Conservation (phyloP, 1,284 basidiomycete genomes). For the Pholiota adiposa region DNA sequence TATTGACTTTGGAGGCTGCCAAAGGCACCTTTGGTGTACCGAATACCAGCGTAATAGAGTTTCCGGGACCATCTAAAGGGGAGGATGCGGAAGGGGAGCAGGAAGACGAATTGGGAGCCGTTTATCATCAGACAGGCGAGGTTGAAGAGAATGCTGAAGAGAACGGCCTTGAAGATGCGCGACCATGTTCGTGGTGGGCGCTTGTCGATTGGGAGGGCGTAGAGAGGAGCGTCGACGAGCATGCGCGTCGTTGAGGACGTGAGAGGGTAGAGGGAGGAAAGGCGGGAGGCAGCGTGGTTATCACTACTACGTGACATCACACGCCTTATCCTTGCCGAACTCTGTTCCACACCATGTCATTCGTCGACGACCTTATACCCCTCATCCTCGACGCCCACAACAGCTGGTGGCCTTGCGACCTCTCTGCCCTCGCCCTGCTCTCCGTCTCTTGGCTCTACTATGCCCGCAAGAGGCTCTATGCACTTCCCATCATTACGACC, state of each 20-base stretch:
- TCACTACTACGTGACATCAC: constrained; percentile 24
- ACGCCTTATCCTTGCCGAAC: constrained; percentile 1
- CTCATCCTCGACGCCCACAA: constrained; percentile 50
- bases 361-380: constrained; percentile 57
- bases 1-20: constrained; percentile 72
- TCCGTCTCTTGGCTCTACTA: constrained; percentile 52
- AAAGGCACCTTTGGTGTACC: constrained; percentile 85
- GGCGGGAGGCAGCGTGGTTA: constrained; percentile 5
- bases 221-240: constrained; percentile 28
- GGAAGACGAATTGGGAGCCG: constrained; percentile 68
- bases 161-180: constrained; percentile 52
- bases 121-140: constrained; percentile 72
- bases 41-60: constrained; percentile 70
- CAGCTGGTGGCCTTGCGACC: constrained; percentile 59
- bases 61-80: constrained; percentile 52
- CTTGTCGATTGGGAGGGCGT: constrained; percentile 60
- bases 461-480: constrained; percentile 50
- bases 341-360: constrained; percentile 18
- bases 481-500: constrained; percentile 43
- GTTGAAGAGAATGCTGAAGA: constrained; percentile 69
- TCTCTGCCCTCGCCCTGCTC: constrained; percentile 47
- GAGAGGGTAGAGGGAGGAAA: constrained; percentile 3
- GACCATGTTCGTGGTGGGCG: constrained; percentile 63
- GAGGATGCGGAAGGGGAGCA: constrained; percentile 66
- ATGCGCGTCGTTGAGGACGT: constrained; percentile 15